Percentiles rank a stretch among this genome's conserved stretches.
These are phyloP conservation scores for Sarocladium kiliense DNA, from an alignment of 2,329 filamentous ascomycete species.

Conservation along the genomic window DNA sequence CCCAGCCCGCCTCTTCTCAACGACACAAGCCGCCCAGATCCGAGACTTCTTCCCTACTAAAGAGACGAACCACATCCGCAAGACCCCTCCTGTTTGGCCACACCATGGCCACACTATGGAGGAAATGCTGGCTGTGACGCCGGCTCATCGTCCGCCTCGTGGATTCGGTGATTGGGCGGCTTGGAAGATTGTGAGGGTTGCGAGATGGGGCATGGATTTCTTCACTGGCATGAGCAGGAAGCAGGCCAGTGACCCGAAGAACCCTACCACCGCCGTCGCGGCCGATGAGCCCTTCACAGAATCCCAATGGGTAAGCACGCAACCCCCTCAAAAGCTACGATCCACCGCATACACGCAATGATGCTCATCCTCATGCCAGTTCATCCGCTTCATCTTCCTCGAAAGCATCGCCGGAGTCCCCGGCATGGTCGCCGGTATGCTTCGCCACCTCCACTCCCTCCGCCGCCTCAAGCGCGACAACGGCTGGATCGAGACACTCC, in stretches of 20 bases:
- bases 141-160: conserved; percentile 71
- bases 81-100: conserved; percentile 62
- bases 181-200: conserved; percentile 67
- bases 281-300: conserved; percentile 66
- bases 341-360: too few species aligned
- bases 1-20: conserved; percentile 40
- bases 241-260: conserved; percentile 58
- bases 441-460: conserved; percentile 81
- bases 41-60: conserved; percentile 59
- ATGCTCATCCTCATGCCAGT: too few species aligned
- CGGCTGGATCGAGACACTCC: conserved; percentile 90
- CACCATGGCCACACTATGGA: conserved; percentile 70
- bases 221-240: conserved; percentile 69
- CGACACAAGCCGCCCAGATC: conserved; percentile 39
- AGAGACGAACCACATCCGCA: conserved; percentile 56
- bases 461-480: conserved; percentile 87
- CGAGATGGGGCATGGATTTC: conserved; percentile 76
- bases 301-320: conserved; percentile 64
- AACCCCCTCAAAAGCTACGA: neutral
- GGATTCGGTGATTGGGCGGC: conserved; percentile 75
- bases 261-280: conserved; percentile 49
- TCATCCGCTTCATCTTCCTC: conserved; percentile 85
- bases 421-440: conserved; percentile 94
- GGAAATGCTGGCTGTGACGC: conserved; percentile 69
- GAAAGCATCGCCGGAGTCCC: conserved; percentile 94